Evolutionary conservation across 176 grass and related monocot species (phyloP).

Genomic region (Dactylis glomerata): DNA sequence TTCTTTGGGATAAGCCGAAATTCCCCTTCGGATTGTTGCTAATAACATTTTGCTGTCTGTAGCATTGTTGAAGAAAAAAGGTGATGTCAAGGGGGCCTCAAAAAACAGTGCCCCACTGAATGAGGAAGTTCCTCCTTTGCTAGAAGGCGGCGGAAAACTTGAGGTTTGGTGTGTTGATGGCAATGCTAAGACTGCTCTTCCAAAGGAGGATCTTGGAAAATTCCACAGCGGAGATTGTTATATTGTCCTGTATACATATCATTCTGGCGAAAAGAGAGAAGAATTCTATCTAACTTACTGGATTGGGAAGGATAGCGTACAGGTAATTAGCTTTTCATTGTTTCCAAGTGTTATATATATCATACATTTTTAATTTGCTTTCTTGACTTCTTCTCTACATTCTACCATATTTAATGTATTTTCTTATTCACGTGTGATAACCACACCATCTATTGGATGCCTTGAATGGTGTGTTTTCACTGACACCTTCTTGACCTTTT

Average conservation of each 20-base stretch:
- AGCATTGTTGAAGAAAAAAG: conserved; percentile 69
- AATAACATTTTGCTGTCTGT: conserved; percentile 35
- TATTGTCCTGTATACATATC: conserved; percentile 88
- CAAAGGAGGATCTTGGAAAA: conserved; percentile 89
- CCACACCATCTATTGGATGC: not conserved
- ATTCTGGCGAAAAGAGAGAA: conserved; percentile 89
- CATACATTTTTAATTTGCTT: not conserved
- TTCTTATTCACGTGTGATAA: not conserved
- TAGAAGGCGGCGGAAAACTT: conserved; percentile 75
- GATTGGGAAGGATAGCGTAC: conserved; percentile 69
- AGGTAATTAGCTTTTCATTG: conserved; percentile 42
- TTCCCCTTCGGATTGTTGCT: conserved; percentile 1
- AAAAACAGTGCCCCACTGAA: conserved; percentile 40
- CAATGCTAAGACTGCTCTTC: conserved; percentile 57
- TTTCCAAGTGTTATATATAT: not conserved
- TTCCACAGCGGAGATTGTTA: conserved; percentile 91
- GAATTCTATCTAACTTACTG: conserved; percentile 83
- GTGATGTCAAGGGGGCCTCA: conserved; percentile 64
- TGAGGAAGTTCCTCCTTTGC: conserved; percentile 85
- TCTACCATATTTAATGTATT: not conserved
- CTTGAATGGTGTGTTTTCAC: not conserved
- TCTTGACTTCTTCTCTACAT: not conserved
- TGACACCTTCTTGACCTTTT: conserved; percentile 3
- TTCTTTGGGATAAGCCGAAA: conserved; percentile 1
- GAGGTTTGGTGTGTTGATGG: conserved; percentile 83